Conservation (phyloP, 2,329 filamentous ascomycete genomes). For the Botryosphaeria agaves region DNA sequence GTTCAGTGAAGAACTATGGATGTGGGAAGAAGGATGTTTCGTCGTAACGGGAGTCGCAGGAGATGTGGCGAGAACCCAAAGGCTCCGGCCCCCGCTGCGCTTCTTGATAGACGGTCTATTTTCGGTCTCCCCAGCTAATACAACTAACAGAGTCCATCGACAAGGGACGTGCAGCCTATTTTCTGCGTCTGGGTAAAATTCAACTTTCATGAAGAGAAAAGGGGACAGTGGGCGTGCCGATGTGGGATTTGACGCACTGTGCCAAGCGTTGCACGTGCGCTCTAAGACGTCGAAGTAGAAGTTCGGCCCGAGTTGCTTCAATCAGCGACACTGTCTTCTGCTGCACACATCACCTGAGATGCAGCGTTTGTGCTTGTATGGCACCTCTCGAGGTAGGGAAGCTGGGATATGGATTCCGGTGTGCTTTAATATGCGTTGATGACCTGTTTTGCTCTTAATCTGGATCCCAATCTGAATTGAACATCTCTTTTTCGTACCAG, state of each 20-base stretch:
- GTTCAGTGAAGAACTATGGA: too few relatives aligned
- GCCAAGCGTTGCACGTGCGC: background rate
- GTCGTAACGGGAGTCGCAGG: conserved; percentile 16
- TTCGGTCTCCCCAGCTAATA: conserved; percentile 33
- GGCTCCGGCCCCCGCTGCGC: conserved; percentile 11
- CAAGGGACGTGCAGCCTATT: conserved; percentile 40
- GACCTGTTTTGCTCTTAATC: too few relatives aligned
- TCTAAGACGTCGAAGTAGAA: too few relatives aligned
- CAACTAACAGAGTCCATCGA: conserved; percentile 39
- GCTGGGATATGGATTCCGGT: too few relatives aligned
- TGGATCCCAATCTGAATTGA: too few relatives aligned
- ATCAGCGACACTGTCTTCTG: too few relatives aligned
- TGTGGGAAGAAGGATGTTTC: conserved; percentile 6
- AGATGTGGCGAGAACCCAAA: conserved; percentile 7
- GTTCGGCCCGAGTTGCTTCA: too few relatives aligned
- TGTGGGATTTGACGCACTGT: background rate
- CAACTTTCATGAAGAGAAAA: conserved; percentile 16
- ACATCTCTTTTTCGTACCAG: too few relatives aligned
- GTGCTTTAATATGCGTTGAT: too few relatives aligned
- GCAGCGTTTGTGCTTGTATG: too few relatives aligned
- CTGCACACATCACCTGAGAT: too few relatives aligned
- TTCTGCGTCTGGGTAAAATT: conserved; percentile 20
- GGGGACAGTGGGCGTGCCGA: conserved; percentile 6
- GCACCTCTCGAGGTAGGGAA: too few relatives aligned
- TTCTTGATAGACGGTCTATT: conserved; percentile 16